phyloP scores from a whole-genome alignment of 192 early-diverging fungal species.

The Mortierella hygrophila region DNA sequence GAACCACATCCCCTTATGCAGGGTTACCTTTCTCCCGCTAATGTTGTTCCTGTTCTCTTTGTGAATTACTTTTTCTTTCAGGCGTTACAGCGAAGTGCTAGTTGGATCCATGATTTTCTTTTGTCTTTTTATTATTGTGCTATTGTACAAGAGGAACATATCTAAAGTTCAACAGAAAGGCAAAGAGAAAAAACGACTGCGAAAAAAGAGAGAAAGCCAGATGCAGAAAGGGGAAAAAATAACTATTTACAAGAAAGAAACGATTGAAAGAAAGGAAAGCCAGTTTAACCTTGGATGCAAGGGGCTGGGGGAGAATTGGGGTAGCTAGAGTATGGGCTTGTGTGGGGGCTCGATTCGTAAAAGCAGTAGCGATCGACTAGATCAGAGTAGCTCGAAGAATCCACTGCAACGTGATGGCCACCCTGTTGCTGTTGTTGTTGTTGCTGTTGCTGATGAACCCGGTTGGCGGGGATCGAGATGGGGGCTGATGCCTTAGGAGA shows the following conservation, averaged over 20 bases:
- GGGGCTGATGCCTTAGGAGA: constrained; percentile 37
- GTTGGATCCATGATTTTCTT: background rate
- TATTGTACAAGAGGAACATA: background rate
- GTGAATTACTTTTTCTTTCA: too few relatives aligned
- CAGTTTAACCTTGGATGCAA: constrained; percentile 39
- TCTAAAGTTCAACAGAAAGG: background rate
- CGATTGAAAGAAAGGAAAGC: background rate
- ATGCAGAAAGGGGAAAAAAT: background rate
- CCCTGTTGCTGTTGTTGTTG: background rate
- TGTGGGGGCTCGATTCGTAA: constrained; percentile 55
- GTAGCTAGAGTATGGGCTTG: constrained; percentile 43
- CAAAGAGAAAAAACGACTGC: background rate
- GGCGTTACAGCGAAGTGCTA: background rate
- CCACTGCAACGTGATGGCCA: constrained; percentile 41
- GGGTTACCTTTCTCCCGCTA: too few relatives aligned
- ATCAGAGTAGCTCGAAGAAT: constrained; percentile 64
- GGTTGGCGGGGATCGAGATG: constrained; percentile 44
- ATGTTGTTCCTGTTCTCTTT: too few relatives aligned
- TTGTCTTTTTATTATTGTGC: constrained; percentile 8
- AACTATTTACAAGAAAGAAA: background rate
- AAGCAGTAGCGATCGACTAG: constrained; percentile 70
- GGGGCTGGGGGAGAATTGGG: constrained; percentile 50
- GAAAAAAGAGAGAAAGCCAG: background rate
- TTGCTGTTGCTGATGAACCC: background rate
- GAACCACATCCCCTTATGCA: too few relatives aligned